Conservation (phyloP, 2,329 filamentous ascomycete species). For the Colletotrichum sp. region DNA sequence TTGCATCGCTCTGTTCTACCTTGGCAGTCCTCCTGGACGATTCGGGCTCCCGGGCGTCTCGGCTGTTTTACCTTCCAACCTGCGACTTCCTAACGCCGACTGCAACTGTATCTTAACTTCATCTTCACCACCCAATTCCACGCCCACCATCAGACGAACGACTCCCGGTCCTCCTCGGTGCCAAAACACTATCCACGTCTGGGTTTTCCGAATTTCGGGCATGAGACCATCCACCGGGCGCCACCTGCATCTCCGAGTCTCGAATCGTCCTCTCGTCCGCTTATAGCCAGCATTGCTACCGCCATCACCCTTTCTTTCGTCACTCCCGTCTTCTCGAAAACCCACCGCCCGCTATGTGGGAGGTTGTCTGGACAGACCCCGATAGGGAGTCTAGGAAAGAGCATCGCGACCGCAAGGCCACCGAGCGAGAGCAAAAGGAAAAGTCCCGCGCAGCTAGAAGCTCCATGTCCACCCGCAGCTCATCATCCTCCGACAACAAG, state of each 20-base stretch:
- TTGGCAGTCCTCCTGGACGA: background rate
- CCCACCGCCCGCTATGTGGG: slow-evolving; percentile 53
- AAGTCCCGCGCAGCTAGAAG: slow-evolving; percentile 33
- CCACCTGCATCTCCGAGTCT: background rate
- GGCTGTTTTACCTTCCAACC: slow-evolving; percentile 1
- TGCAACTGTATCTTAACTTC: slow-evolving; percentile 7
- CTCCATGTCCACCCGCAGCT: slow-evolving; percentile 50
- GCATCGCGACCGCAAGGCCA: slow-evolving; percentile 54
- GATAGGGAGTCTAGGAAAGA: slow-evolving; percentile 59
- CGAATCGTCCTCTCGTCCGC: background rate
- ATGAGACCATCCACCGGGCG: background rate
- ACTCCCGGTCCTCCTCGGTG: background rate
- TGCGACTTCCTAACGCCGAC: slow-evolving; percentile 1
- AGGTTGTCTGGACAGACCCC: slow-evolving; percentile 64
- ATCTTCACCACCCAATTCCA: background rate
- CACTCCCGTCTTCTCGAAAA: background rate
- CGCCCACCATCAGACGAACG: background rate
- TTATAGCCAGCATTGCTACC: background rate
- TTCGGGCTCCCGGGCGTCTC: background rate
- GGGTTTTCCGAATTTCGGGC: background rate
- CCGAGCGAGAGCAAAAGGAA: slow-evolving; percentile 37
- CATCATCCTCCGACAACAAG: slow-evolving; percentile 43
- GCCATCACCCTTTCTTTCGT: background rate
- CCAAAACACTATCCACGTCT: background rate
- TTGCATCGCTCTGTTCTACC: slow-evolving; percentile 3